Conservation (phyloP, 345 rosid genomes). For the Turritis glabra region DNA sequence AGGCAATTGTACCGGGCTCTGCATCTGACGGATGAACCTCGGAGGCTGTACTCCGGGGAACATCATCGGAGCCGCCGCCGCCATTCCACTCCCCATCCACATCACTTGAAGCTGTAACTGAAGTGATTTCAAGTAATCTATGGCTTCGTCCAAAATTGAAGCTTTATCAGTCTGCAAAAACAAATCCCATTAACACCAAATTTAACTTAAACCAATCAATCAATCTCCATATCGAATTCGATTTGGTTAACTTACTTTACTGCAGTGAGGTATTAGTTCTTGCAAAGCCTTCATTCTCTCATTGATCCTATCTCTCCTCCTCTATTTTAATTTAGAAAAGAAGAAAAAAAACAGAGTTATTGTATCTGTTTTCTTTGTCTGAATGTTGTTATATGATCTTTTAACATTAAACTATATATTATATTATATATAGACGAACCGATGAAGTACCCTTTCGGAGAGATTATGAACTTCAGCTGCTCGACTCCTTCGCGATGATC, state of each 20-base stretch:
- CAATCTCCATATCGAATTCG: background rate
- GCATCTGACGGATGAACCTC: constrained; percentile 50
- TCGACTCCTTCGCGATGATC: constrained; percentile 55
- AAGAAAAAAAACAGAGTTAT: constrained; percentile 15
- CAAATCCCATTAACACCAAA: no score
- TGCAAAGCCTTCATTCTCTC: constrained; percentile 87
- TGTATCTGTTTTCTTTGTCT: constrained; percentile 1
- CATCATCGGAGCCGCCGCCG: constrained; percentile 58
- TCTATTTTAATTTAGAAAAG: constrained; percentile 40
- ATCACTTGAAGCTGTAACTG: constrained; percentile 92
- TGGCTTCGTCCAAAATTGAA: constrained; percentile 92
- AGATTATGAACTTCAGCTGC: constrained; percentile 80
- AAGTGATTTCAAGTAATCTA: constrained; percentile 88
- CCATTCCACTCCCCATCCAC: constrained; percentile 93
- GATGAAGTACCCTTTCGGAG: constrained; percentile 61
- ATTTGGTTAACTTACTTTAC: constrained; percentile 55
- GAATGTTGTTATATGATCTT: background rate
- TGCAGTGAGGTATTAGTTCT: constrained; percentile 90
- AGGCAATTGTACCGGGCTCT: constrained; percentile 47
- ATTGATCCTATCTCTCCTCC: constrained; percentile 87
- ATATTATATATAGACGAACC: constrained; percentile 10
- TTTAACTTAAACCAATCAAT: background rate
- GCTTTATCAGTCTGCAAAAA: constrained; percentile 81
- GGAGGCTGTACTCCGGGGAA: constrained; percentile 70
- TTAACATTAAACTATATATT: background rate